Percentiles rank a stretch among this genome's conserved stretches.
These are phyloP conservation scores for Alternaria ventricosa DNA, from an alignment of 2,329 filamentous ascomycete species.

Conservation along the genomic window DNA sequence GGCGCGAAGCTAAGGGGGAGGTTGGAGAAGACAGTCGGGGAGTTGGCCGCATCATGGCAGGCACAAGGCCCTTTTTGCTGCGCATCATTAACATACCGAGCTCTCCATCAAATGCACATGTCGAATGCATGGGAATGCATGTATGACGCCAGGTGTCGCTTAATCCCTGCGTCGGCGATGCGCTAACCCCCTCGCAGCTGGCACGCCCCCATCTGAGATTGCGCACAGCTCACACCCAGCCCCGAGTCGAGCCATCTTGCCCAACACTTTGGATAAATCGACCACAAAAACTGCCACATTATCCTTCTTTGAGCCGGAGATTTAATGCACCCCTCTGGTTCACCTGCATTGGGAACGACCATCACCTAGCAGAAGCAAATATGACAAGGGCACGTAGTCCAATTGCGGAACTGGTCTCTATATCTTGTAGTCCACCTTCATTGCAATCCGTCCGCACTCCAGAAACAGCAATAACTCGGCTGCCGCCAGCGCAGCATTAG, in stretches of 20 bases:
- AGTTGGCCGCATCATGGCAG: background rate
- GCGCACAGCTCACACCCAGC: conserved; percentile 2
- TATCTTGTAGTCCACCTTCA: conserved; percentile 6
- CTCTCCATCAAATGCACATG: background rate
- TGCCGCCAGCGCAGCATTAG: conserved; percentile 32
- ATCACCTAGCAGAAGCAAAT: background rate
- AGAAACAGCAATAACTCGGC: conserved; percentile 4
- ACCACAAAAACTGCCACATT: conserved; percentile 1
- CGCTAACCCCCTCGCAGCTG: background rate
- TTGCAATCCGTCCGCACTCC: background rate
- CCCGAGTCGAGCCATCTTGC: conserved; percentile 5
- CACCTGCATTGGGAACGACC: background rate
- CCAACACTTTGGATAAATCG: conserved; percentile 3
- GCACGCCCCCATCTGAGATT: background rate
- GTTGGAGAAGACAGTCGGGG: background rate
- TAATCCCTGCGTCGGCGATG: background rate
- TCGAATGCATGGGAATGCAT: conserved; percentile 10
- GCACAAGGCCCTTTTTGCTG: conserved; percentile 3
- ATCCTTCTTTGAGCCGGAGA: background rate
- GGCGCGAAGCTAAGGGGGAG: background rate
- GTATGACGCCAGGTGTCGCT: conserved; percentile 19
- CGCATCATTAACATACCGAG: conserved; percentile 6
- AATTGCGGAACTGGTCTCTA: background rate
- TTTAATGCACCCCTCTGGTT: conserved; percentile 1
- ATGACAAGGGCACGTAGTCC: background rate